A percentile compares a stretch with the other conserved stretches of the same genome.
Evolutionary conservation across 2,329 filamentous ascomycete species (phyloP).

Genomic region (Diaporthe sp.): DNA sequence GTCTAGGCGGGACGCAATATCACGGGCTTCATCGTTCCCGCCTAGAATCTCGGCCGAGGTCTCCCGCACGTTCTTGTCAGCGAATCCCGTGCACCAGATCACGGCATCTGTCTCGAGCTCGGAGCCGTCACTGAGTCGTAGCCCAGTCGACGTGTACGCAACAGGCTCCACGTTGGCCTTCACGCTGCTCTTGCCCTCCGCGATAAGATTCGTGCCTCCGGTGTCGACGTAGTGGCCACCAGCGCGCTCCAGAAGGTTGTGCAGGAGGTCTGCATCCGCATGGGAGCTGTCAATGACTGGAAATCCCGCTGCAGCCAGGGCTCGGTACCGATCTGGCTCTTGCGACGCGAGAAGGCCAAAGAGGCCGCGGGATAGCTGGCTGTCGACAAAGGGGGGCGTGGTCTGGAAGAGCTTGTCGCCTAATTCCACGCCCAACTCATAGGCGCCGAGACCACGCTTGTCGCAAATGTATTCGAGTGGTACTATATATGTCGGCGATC

Average conservation of each 20-base stretch:
- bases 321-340: slow-evolving; percentile 51
- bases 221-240: slow-evolving; percentile 57
- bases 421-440: slow-evolving; percentile 43
- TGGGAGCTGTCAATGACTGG: slow-evolving; percentile 50
- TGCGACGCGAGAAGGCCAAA: slow-evolving; percentile 44
- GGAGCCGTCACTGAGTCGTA: slow-evolving; percentile 51
- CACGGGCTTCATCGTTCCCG: not conserved
- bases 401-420: slow-evolving; percentile 44
- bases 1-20: not conserved
- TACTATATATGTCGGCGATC: slow-evolving; percentile 51
- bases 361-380: slow-evolving; percentile 39
- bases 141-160: slow-evolving; percentile 47
- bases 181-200: slow-evolving; percentile 47
- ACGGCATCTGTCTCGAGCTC: slow-evolving; percentile 51
- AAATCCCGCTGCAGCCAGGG: slow-evolving; percentile 50
- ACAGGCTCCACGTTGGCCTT: slow-evolving; percentile 48
- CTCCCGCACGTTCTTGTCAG: not conserved
- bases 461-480: slow-evolving; percentile 48
- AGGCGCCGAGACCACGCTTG: slow-evolving; percentile 45
- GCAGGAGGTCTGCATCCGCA: slow-evolving; percentile 42
- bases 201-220: slow-evolving; percentile 49
- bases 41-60: too few relatives aligned
- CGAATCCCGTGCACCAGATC: slow-evolving; percentile 38
- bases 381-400: slow-evolving; percentile 43
- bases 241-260: slow-evolving; percentile 50